Evolutionary conservation across 768 basidiomycete species (phyloP), one percentile per base, ranked within the genome.

Genomic region (Russula lepida): DNA sequence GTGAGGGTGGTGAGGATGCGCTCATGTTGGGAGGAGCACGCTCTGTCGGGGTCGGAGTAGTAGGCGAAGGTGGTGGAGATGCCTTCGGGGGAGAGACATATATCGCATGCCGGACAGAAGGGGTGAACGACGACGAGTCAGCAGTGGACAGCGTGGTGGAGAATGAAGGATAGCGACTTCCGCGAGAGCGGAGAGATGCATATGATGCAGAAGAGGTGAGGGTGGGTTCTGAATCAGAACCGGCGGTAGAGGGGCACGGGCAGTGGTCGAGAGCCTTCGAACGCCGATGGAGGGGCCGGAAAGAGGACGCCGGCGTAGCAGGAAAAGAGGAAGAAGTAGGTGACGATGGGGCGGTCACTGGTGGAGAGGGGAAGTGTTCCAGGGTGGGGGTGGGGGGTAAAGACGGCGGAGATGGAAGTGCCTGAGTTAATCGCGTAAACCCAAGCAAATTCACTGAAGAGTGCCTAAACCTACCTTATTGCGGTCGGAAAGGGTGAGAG

Each of bases 191-290:
- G 21, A 66, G 25, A 21, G 66, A 66, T 32, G 64, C 64, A 12
- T 66, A 66, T 12, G 66, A 66, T 21, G 66, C 66, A 30, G 64
- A 66, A 19, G 64, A 53, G 21, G 59, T 59, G 39, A 66, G 66
- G 12, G 54, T 39, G 23, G 55, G 57, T 15, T 66, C 64, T 7
- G 59, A 61, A 41, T 65, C 59, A 19, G 59, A 47, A 41, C 56
- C 64, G 23, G 57, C 21, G 12, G 41, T 13, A 21, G 56, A 41
- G 9, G 44, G 21, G 21, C 32, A 50, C 15, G 32, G 27, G 13
- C 32, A 44, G n/a, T 32, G 39, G 43, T 59, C 58, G 21, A 64
- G 33, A 46, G 63, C 62, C 30, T 64, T 65, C 37, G 60, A 62
- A 11, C 60, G 64, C 41, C 60, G 60, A 37, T 57, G 64, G 12